These are phyloP conservation scores for Aspergillus vadensis DNA, from an alignment of 2,329 filamentous ascomycete genomes.

Conservation along the genomic window DNA sequence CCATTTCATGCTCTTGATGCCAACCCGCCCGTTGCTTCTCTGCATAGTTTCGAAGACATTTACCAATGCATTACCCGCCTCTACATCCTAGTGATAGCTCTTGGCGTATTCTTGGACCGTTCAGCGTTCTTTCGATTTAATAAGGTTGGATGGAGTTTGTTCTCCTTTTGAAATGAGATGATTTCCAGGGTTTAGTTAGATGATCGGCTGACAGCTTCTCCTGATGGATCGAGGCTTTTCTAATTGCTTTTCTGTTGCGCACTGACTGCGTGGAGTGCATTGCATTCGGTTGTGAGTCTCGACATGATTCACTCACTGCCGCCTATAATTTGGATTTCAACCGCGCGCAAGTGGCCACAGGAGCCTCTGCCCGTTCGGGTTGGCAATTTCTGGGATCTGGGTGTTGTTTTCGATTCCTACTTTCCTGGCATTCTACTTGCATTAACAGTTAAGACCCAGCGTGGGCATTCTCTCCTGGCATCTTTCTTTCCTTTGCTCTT, in stretches of 20 bases:
- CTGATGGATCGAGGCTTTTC: slow-evolving; percentile 8
- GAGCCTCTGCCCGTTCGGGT: slow-evolving; percentile 1
- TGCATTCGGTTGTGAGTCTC: slow-evolving; percentile 30
- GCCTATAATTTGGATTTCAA: slow-evolving; percentile 17
- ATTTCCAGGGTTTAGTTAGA: slow-evolving; percentile 25
- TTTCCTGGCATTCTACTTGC: slow-evolving; percentile 11
- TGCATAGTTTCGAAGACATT: slow-evolving; percentile 16
- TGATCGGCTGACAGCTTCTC: slow-evolving; percentile 10
- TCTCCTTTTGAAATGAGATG: slow-evolving; percentile 22
- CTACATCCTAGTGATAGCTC: slow-evolving; percentile 13
- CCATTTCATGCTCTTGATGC: slow-evolving; percentile 17
- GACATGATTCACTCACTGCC: slow-evolving; percentile 1
- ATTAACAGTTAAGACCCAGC: slow-evolving; percentile 13
- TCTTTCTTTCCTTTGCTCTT: slow-evolving; percentile 9
- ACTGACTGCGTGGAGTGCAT: slow-evolving; percentile 21
- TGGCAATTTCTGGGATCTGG: slow-evolving; percentile 18
- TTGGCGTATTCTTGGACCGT: slow-evolving; percentile 27
- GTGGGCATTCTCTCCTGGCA: slow-evolving; percentile 12
- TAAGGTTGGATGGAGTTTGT: slow-evolving; percentile 35
- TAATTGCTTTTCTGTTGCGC: slow-evolving; percentile 13
- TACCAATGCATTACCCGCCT: slow-evolving; percentile 11
- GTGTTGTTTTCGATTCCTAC: slow-evolving; percentile 10
- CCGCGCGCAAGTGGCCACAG: slow-evolving; percentile 14
- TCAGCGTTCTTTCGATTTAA: slow-evolving; percentile 33
- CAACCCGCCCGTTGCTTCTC: slow-evolving; percentile 12